Base-by-base conservation (phyloP, 2,329 filamentous ascomycete genomes). In the Calonectria multiphialidica region DNA sequence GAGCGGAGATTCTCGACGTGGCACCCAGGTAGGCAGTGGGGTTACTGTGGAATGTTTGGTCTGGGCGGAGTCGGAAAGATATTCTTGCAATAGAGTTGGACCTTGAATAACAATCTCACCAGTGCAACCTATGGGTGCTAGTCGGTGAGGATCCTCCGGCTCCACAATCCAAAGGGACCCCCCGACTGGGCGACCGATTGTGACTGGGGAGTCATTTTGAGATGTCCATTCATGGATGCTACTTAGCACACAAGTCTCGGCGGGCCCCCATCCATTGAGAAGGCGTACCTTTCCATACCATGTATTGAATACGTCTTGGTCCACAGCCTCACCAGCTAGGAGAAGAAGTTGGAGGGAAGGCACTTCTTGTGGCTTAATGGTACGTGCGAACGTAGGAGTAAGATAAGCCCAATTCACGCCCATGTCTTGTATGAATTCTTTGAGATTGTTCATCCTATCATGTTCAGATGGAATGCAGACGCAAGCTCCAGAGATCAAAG, bases 181-280 rank as follows among this genome's bases (percentile, higher is more conserved):
- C 4, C 53, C 53, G 10, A 59, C 53, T 40, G 53, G 53, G 9
- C 35, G 53, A 9, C 53, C 53, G 8, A 59, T 59, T 59, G 53
- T 59, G 21, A 40, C 53, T 15, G 53, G 53, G 7, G 53, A 59
- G 7, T 59, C 53, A 2, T 59, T 40, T 16, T 33, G 30, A 37
- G 70, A 62, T 10, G 4, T 61, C 33, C 49, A 68, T 23, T 74
- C 89, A 82, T 33, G 1, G 80, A 64, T 0, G 81, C 66, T 45
- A 82, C 81, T 2, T 79, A 81, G 6, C 12, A 47, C 55, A 1
- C 50, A 72, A 25, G 12, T 72, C 30, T 78, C 77, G 10, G 74
- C 64, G 5, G 77, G 75, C 5, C 78, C 78, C 30, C 73, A 80
- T 5, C 16, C 55, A 42, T 75, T 76, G 33, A 68, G 21, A 3